Conservation (phyloP, 805 yeast species). For the Zygoascus ofunaensis region DNA sequence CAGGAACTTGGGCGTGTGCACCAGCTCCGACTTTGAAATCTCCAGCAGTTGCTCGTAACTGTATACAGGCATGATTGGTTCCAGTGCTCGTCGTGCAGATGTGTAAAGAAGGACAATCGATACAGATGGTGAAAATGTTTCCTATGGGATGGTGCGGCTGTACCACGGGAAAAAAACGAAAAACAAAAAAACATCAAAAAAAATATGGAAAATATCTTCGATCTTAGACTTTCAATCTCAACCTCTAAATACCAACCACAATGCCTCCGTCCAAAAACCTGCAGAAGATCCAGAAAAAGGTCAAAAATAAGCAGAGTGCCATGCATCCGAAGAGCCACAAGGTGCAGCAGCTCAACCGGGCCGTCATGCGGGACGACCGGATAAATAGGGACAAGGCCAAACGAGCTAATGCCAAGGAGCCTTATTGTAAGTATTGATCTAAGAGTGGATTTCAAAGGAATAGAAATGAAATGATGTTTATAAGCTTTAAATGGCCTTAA, state of each 20-base stretch:
- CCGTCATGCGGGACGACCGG: slow-evolving; percentile 76
- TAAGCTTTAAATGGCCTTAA: too few species aligned
- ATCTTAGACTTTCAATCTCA: neutral
- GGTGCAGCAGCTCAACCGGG: slow-evolving; percentile 72
- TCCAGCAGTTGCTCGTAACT: slow-evolving; percentile 20
- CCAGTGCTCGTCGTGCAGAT: too few species aligned
- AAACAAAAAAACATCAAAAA: neutral
- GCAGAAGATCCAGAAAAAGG: slow-evolving; percentile 52
- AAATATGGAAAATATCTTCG: neutral
- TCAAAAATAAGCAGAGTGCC: slow-evolving; percentile 45
- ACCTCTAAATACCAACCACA: too few species aligned
- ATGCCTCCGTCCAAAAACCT: slow-evolving; percentile 69
- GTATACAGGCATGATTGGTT: slow-evolving; percentile 24
- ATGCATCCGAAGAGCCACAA: slow-evolving; percentile 87
- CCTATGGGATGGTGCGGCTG: neutral
- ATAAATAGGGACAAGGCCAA: slow-evolving; percentile 49
- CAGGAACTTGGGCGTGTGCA: slow-evolving; percentile 23
- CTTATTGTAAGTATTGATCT: neutral
- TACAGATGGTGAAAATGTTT: too few species aligned
- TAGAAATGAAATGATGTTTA: too few species aligned
- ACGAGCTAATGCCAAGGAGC: slow-evolving; percentile 40
- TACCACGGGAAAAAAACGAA: neutral
- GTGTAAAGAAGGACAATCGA: too few species aligned
- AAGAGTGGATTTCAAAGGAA: too few species aligned
- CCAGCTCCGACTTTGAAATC: slow-evolving; percentile 22